Evolutionary conservation across 1,284 basidiomycete species (phyloP), one percentile per base, ranked within the genome.

Genomic region (Sanguinoderma infundibulare): DNA sequence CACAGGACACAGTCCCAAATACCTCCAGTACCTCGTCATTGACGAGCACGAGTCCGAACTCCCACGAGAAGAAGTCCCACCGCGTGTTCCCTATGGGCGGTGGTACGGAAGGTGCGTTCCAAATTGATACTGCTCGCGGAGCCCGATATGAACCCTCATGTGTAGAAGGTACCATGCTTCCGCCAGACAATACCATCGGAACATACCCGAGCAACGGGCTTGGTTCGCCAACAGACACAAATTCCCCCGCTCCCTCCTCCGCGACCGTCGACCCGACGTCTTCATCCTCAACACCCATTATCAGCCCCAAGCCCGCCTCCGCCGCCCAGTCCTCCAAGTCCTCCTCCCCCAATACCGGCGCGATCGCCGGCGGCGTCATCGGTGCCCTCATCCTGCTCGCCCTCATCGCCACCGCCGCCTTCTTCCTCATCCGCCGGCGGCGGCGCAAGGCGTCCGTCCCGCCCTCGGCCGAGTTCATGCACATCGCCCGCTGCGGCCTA

Each of bases 391-490:
- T 51, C 1, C 30, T 61, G 26, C 47, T 69, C 26, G 54, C 61
- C 35, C 32, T 64, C 3, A n/a, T 63, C n/a, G 36, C 55, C 35
- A 28, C 42, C 54, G 17, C 26, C 28, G 40, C 54, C 1, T 17
- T 59, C 12, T 34, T 64, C 51, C 38, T 66, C 47, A 15, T 55
- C 44, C 58, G 60, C 9, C 65, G 66, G 6, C 65, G 42, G 46
- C 36, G 32, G 26, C 64, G 60, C n/a, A 57, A 44, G 15, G 32
- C 14, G 2, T 58, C 54, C 42, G 28, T 55, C 28, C 64, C 70
- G 12, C 68, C 70, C 35, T 71, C 70, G 17, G 66, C 69, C n/a
- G 70, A 70, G 53, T 70, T 71, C 62, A 64, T 69, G 67, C 59
- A 58, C 49, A 47, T 57, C 20, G 58, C 50, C 7, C 62, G 62